Conservation (phyloP, 371 early-diverging fungal species). For the Mortierella sp. region DNA sequence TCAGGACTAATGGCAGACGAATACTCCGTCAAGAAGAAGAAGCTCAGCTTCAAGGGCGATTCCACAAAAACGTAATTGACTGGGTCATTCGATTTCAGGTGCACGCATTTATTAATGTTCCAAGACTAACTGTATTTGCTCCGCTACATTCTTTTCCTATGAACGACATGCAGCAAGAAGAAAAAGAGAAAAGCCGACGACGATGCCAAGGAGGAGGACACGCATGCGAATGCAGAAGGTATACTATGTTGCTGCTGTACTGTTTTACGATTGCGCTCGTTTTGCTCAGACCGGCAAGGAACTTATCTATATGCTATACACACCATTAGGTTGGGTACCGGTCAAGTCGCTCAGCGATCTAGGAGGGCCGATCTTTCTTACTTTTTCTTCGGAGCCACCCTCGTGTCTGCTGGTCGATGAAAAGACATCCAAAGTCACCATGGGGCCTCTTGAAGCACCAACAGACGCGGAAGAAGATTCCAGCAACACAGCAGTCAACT, state of each 20-base stretch:
- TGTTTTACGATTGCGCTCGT: no score
- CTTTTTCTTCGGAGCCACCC: constrained; percentile 74
- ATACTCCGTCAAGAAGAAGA: constrained; percentile 57
- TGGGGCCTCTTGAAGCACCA: constrained; percentile 60
- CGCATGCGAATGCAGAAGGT: constrained; percentile 57
- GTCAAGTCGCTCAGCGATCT: constrained; percentile 73
- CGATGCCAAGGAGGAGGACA: constrained; percentile 48
- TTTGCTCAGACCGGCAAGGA: no score
- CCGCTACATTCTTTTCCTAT: neutral
- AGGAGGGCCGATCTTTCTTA: constrained; percentile 77
- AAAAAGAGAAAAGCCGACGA: constrained; percentile 69
- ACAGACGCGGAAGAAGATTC: constrained; percentile 21
- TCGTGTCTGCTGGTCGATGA: constrained; percentile 69
- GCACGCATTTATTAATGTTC: no score
- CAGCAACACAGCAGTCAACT: neutral
- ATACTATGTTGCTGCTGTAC: neutral
- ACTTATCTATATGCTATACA: no score
- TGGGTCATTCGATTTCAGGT: no score
- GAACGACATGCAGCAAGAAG: constrained; percentile 55
- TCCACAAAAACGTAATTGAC: constrained; percentile 44
- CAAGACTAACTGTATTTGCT: neutral
- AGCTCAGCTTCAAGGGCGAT: constrained; percentile 71
- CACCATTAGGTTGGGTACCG: constrained; percentile 71
- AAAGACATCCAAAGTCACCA: constrained; percentile 60
- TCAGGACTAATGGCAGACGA: constrained; percentile 40